phyloP scores from a whole-genome alignment of 176 grass and related monocot genomes.

The Themeda triandra region DNA sequence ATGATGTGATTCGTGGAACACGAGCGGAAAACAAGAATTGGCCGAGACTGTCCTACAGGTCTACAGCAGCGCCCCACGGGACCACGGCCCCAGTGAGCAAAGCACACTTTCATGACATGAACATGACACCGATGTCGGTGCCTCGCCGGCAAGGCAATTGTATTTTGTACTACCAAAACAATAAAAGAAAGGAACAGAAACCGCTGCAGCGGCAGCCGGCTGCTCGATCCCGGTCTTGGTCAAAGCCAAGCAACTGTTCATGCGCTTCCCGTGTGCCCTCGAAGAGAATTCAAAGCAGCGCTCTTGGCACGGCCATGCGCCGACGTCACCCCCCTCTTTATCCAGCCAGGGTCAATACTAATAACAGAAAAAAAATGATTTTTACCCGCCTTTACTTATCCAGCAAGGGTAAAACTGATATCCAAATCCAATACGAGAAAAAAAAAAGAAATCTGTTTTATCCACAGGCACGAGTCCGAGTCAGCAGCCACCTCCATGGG shows the following conservation, averaged over 20 bases:
- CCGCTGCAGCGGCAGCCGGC: too few species aligned
- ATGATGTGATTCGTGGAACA: not conserved
- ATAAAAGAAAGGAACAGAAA: not conserved
- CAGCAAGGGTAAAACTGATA: too few species aligned
- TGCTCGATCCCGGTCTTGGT: not conserved
- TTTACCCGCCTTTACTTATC: not conserved
- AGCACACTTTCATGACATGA: too few species aligned
- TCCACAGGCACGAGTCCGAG: not conserved
- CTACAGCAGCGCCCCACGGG: too few species aligned
- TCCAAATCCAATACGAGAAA: not conserved
- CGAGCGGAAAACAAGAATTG: not conserved
- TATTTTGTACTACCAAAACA: not conserved
- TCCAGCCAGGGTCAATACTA: not conserved
- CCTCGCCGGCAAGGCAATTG: not conserved
- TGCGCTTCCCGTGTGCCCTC: slow-evolving; percentile 2
- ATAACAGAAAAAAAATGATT: too few species aligned
- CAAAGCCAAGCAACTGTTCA: slow-evolving; percentile 11
- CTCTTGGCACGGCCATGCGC: slow-evolving; percentile 8
- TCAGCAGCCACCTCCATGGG: not conserved
- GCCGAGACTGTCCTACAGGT: not conserved
- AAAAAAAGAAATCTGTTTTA: not conserved
- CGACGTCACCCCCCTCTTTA: not conserved
- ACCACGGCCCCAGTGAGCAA: not conserved
- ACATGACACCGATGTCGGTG: not conserved
- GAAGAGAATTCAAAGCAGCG: slow-evolving; percentile 27